These are phyloP conservation scores for Penicillium italicum DNA, from an alignment of 2,329 filamentous ascomycete genomes.

Conservation along the genomic window DNA sequence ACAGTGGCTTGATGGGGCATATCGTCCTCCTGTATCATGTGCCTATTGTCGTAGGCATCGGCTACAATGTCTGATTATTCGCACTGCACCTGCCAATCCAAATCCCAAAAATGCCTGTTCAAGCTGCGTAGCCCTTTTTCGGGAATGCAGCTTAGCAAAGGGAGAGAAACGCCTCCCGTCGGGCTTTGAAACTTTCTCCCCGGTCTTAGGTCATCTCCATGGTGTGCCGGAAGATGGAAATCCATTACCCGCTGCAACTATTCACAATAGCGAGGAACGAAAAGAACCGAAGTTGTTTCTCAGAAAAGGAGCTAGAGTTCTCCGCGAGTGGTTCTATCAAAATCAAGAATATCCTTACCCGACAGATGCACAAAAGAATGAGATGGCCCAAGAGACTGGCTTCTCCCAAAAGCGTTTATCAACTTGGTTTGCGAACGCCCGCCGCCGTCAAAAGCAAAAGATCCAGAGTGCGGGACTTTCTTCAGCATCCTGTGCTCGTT, in stretches of 20 bases:
- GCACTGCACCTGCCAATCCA: constrained; percentile 48
- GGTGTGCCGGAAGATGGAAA: constrained; percentile 44
- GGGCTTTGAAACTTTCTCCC: constrained; percentile 47
- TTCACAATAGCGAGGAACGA: not conserved
- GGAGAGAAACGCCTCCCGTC: constrained; percentile 46
- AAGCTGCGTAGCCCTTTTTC: constrained; percentile 51
- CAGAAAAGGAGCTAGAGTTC: constrained; percentile 44
- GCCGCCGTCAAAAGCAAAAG: constrained; percentile 46
- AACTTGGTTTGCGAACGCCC: constrained; percentile 53
- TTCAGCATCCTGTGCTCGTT: constrained; percentile 30
- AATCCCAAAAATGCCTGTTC: constrained; percentile 50
- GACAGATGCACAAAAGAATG: constrained; percentile 45
- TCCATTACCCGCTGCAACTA: not conserved
- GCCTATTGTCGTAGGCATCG: constrained; percentile 45
- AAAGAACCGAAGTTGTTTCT: constrained; percentile 41
- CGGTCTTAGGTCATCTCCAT: constrained; percentile 50
- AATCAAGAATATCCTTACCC: constrained; percentile 51
- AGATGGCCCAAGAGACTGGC: constrained; percentile 44
- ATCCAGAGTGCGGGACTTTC: constrained; percentile 12
- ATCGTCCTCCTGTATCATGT: constrained; percentile 44
- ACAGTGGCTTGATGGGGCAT: constrained; percentile 41
- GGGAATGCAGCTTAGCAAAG: constrained; percentile 50
- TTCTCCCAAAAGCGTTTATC: constrained; percentile 47
- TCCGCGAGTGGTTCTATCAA: constrained; percentile 48
- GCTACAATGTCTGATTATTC: constrained; percentile 49